phyloP scores from a whole-genome alignment of 179 eudicot species.

The Actinidia arguta region DNA sequence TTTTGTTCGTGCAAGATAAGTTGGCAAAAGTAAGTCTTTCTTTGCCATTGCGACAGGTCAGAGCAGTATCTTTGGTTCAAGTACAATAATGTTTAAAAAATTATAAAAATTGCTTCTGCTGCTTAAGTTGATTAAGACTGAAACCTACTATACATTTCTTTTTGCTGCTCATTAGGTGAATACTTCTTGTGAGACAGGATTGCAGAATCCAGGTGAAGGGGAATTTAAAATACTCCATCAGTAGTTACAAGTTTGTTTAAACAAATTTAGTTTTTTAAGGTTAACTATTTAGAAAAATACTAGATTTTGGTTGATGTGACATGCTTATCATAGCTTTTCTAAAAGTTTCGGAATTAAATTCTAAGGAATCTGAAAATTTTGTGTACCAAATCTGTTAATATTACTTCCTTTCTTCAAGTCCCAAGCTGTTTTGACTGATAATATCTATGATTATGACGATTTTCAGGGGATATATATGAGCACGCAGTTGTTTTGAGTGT shows the following conservation, averaged over 20 bases:
- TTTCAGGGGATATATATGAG: constrained; percentile 90
- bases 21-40: background rate
- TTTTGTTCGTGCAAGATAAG: background rate
- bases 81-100: background rate
- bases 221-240: no score
- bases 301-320: constrained; percentile 6
- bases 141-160: no score
- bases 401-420: background rate
- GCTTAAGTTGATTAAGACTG: no score
- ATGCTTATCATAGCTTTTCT: constrained; percentile 4
- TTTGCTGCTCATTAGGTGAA: no score
- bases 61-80: background rate
- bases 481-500: constrained; percentile 95
- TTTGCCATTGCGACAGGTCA: background rate
- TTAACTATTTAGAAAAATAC: background rate
- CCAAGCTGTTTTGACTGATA: constrained; percentile 1
- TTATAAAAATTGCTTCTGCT: no score
- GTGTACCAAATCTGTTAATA: background rate
- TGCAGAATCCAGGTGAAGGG: no score
- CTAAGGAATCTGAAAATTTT: background rate
- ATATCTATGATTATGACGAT: background rate
- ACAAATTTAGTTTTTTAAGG: background rate
- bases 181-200: no score
- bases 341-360: background rate
- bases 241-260: no score